phyloP scores from a whole-genome alignment of 1,139 yeast species.

The Hansenula sp. region DNA sequence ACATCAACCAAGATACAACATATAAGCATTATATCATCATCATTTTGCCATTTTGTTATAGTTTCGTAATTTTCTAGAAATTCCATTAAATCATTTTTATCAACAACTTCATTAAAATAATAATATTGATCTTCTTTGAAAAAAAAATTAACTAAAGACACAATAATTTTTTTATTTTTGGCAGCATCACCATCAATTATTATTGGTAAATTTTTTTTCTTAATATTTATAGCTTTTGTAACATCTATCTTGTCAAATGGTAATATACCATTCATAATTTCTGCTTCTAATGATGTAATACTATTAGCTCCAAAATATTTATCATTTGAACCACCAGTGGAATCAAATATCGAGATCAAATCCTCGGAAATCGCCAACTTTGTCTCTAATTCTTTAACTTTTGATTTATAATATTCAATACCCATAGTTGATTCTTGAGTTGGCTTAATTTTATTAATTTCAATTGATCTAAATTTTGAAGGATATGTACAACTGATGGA shows the following conservation, averaged over 20 bases:
- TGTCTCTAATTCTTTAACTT: constrained; percentile 13
- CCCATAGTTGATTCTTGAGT: background rate
- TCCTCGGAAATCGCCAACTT: constrained; percentile 14
- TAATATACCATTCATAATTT: constrained; percentile 3
- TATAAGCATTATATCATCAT: constrained; percentile 16
- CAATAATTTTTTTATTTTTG: constrained; percentile 6
- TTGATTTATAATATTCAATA: constrained; percentile 3
- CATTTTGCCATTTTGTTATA: constrained; percentile 10
- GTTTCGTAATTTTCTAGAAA: constrained; percentile 9
- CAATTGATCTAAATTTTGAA: constrained; percentile 18
- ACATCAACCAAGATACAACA: constrained; percentile 16
- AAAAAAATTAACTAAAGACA: constrained; percentile 5
- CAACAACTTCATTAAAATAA: constrained; percentile 13
- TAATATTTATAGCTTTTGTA: background rate
- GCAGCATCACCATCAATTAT: constrained; percentile 5
- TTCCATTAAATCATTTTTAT: constrained; percentile 7
- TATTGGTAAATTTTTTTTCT: constrained; percentile 5
- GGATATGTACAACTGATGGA: constrained; percentile 16
- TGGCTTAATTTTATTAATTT: constrained; percentile 10
- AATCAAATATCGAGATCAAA: constrained; percentile 19
- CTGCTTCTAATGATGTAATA: constrained; percentile 9
- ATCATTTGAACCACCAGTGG: constrained; percentile 4
- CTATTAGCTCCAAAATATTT: constrained; percentile 12
- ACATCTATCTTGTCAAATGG: constrained; percentile 6
- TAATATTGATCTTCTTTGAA: constrained; percentile 9